Conservation (phyloP, 2,329 filamentous ascomycete genomes). For the Purpureocillium takamizusanense region DNA sequence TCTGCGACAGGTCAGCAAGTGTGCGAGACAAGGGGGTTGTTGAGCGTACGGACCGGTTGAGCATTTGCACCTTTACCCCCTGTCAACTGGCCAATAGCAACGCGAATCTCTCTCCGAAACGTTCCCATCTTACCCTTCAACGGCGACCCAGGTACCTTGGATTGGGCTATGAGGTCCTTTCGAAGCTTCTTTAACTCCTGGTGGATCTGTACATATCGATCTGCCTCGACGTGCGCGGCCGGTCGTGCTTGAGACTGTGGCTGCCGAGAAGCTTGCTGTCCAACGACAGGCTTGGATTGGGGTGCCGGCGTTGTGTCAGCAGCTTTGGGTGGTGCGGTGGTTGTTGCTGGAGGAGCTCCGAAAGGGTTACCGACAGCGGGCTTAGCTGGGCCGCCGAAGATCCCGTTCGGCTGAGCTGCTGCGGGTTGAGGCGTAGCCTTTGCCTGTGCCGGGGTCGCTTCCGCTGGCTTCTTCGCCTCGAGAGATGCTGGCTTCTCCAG, state of each 20-base stretch:
- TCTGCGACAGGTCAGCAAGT: slow-evolving; percentile 16
- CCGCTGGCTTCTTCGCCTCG: slow-evolving; percentile 11
- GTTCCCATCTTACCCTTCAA: slow-evolving; percentile 62
- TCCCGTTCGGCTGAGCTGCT: neutral
- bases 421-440: neutral
- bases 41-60: slow-evolving; percentile 22
- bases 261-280: slow-evolving; percentile 1
- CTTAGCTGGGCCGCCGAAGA: neutral
- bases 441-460: slow-evolving; percentile 4
- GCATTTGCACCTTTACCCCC: slow-evolving; percentile 53
- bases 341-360: no score
- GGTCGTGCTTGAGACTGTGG: slow-evolving; percentile 1
- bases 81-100: slow-evolving; percentile 65
- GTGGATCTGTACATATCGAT: slow-evolving; percentile 52
- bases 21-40: neutral
- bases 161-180: slow-evolving; percentile 50
- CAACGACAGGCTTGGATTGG: neutral
- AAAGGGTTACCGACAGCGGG: neutral
- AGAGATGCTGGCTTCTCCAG: slow-evolving; percentile 5
- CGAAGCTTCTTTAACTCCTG: slow-evolving; percentile 58
- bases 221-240: slow-evolving; percentile 12
- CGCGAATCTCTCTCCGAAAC: slow-evolving; percentile 61
- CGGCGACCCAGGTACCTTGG: slow-evolving; percentile 32
- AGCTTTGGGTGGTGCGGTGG: neutral
- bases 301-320: neutral